phyloP scores from a whole-genome alignment of 108 stramenopile species.

The Nitzschia sp. region DNA sequence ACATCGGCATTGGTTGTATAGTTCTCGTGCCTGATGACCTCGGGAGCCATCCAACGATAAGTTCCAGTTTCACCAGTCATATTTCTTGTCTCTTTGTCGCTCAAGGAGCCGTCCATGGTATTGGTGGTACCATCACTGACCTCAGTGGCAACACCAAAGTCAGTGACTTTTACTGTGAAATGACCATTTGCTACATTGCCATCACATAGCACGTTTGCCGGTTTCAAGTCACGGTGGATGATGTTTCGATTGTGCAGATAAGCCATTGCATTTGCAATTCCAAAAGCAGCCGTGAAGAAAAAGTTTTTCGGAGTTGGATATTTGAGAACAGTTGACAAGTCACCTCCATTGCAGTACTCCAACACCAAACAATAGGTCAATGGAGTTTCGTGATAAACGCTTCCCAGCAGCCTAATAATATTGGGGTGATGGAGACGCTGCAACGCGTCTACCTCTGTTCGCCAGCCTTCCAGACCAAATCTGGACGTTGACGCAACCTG shows the following conservation, averaged over 20 bases:
- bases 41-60: conserved; percentile 70
- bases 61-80: conserved; percentile 79
- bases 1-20: conserved; percentile 70
- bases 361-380: conserved; percentile 72
- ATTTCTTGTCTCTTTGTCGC: conserved; percentile 19
- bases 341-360: conserved; percentile 73
- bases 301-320: conserved; percentile 59
- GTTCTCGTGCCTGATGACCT: conserved; percentile 68
- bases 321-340: conserved; percentile 45
- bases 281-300: conserved; percentile 51
- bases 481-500: conserved; percentile 49
- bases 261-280: conserved; percentile 59
- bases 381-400: conserved; percentile 63
- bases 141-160: conserved; percentile 66
- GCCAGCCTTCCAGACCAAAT: conserved; percentile 74
- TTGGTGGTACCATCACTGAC: not conserved
- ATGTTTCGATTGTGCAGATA: conserved; percentile 62
- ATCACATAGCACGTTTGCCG: conserved; percentile 54
- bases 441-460: conserved; percentile 56
- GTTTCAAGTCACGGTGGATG: conserved; percentile 69
- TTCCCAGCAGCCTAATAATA: conserved; percentile 66
- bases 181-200: conserved; percentile 50
- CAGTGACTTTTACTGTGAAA: conserved; percentile 65
- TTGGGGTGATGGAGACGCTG: conserved; percentile 74
- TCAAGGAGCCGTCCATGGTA: not conserved